Conservation (phyloP, 169 alveolate species). For the Theileria sp. region DNA sequence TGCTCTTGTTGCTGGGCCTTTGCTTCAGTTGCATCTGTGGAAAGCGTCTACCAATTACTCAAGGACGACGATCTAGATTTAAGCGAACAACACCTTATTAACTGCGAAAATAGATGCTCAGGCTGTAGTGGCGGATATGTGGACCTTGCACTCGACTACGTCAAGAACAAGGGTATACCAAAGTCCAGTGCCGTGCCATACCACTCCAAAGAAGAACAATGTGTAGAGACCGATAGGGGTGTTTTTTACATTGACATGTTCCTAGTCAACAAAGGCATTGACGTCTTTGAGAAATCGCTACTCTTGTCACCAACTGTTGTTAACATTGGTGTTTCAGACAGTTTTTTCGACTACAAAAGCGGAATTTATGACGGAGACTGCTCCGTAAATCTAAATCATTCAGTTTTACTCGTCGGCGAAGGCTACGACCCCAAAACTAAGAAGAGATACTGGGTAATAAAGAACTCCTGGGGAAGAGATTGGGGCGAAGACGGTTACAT, state of each 20-base stretch:
- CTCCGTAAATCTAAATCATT: conserved; percentile 71
- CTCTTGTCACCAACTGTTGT: conserved; percentile 82
- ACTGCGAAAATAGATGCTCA: conserved; percentile 68
- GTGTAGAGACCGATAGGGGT: conserved; percentile 23
- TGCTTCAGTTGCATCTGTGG: conserved; percentile 77
- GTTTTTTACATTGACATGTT: conserved; percentile 24
- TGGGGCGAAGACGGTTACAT: conserved; percentile 85
- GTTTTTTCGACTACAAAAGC: conserved; percentile 80
- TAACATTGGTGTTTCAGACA: conserved; percentile 84
- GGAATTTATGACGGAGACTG: conserved; percentile 78
- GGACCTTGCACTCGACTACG: conserved; percentile 79
- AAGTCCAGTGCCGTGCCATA: conserved; percentile 76
- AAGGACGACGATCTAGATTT: conserved; percentile 43
- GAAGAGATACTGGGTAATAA: conserved; percentile 75
- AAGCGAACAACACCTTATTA: conserved; percentile 87
- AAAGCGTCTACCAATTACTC: conserved; percentile 68
- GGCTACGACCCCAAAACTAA: conserved; percentile 64
- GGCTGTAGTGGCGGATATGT: conserved; percentile 88
- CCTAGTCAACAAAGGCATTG: conserved; percentile 32
- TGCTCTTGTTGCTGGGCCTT: conserved; percentile 88
- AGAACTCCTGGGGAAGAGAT: conserved; percentile 81
- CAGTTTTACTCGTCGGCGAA: conserved; percentile 82
- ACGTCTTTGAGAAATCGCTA: conserved; percentile 66
- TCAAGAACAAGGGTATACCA: conserved; percentile 70
- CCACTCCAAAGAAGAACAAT: conserved; percentile 48